A percentile compares a stretch with the other conserved stretches of the same genome.
Conservation (phyloP, 192 early-diverging fungal genomes). For the Linnemannia zychae region DNA sequence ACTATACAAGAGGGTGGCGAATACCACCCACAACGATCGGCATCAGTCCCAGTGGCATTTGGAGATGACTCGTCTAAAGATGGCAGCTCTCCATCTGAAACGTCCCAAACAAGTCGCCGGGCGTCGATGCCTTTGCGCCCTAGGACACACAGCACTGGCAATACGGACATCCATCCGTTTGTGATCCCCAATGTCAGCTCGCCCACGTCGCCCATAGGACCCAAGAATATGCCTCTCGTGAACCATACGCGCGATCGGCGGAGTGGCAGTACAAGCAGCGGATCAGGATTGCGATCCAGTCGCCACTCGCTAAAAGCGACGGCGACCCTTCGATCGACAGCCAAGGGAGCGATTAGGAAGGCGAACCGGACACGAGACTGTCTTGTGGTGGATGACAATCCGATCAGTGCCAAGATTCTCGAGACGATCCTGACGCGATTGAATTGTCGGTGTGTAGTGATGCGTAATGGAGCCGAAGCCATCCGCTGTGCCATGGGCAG, state of each 20-base stretch:
- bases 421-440: conserved; percentile 87
- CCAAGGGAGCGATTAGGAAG: conserved; percentile 35
- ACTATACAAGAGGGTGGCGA: conserved; percentile 42
- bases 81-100: conserved; percentile 15
- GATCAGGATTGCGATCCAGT: conserved; percentile 45
- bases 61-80: conserved; percentile 23
- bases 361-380: conserved; percentile 61
- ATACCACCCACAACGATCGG: conserved; percentile 48
- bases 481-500: conserved; percentile 90
- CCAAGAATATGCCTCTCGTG: conserved; percentile 38
- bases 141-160: conserved; percentile 39
- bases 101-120: conserved; percentile 16
- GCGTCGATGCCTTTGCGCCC: conserved; percentile 52
- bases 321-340: conserved; percentile 44
- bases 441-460: conserved; percentile 85
- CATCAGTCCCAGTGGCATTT: conserved; percentile 53
- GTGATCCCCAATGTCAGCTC: conserved; percentile 29
- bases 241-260: conserved; percentile 41
- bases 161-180: conserved; percentile 51
- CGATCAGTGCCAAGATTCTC: conserved; percentile 88
- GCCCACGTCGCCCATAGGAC: conserved; percentile 39
- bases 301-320: conserved; percentile 51
- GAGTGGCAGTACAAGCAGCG: conserved; percentile 45
- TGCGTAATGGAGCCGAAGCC: conserved; percentile 93
- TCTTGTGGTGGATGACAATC: conserved; percentile 94